Evolutionary conservation across 2,329 filamentous ascomycete species (phyloP).

Genomic region (Pestalotiopsis sp.): DNA sequence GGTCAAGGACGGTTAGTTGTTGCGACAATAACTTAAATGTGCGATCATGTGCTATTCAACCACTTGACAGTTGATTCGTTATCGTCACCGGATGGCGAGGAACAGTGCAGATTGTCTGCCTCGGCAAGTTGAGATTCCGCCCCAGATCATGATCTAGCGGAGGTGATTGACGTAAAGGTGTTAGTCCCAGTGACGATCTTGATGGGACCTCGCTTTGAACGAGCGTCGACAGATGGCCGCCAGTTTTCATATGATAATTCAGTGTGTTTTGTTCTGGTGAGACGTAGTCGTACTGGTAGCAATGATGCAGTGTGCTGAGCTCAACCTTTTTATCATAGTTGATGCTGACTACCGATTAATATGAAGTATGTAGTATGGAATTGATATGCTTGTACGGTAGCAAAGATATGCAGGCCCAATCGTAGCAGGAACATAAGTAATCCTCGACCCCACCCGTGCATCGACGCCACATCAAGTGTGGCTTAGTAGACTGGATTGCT

Average conservation of each 20-base stretch:
- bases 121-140: neutral
- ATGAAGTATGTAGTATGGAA: too few species aligned
- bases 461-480: constrained; percentile 2
- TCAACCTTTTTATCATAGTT: too few species aligned
- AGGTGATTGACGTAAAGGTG: constrained; percentile 1
- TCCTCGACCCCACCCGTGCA: neutral
- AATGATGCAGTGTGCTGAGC: too few species aligned
- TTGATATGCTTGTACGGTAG: too few species aligned
- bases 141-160: neutral
- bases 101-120: neutral
- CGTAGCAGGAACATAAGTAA: neutral
- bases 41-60: neutral
- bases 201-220: neutral
- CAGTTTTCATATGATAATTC: neutral
- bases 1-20: too few species aligned
- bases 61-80: neutral
- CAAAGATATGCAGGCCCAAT: neutral
- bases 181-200: neutral
- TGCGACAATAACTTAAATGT: neutral
- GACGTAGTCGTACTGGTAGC: too few species aligned
- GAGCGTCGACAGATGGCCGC: neutral
- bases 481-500: neutral
- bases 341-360: too few species aligned
- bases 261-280: neutral
- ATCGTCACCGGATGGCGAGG: neutral